These are phyloP conservation scores for Sanguinoderma infundibulare DNA, from an alignment of 1,284 basidiomycete genomes.

Conservation along the genomic window DNA sequence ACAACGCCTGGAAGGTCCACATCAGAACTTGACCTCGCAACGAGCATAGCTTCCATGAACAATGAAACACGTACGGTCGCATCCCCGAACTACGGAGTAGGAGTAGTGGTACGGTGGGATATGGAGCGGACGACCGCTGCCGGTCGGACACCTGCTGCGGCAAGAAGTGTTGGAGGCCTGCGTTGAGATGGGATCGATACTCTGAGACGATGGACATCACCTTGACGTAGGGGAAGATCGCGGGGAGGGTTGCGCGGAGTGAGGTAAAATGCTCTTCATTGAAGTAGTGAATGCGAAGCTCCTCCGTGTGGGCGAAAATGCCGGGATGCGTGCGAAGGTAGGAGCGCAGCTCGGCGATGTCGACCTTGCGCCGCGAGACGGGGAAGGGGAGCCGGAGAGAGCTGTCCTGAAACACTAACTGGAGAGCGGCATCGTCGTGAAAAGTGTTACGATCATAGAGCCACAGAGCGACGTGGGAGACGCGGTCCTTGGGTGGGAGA, in stretches of 20 bases:
- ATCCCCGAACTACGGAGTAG: constrained; percentile 99
- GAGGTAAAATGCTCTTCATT: neutral
- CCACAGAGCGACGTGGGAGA: neutral
- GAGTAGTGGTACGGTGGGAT: constrained; percentile 99
- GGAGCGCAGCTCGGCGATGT: neutral
- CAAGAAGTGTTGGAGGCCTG: neutral
- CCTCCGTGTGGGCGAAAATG: neutral
- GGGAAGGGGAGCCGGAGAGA: neutral
- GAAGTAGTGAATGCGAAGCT: neutral
- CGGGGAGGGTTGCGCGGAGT: neutral
- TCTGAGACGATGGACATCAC: neutral
- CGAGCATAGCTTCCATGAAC: constrained; percentile 1
- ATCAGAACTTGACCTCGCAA: constrained; percentile 1
- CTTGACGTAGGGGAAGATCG: neutral
- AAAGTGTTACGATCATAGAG: neutral
- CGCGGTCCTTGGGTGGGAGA: neutral
- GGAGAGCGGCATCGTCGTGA: too few species aligned
- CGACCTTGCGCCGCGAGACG: neutral
- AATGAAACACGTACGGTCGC: constrained; percentile 75
- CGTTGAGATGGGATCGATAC: neutral
- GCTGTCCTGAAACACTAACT: neutral
- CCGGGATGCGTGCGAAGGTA: neutral
- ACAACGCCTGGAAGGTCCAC: constrained; percentile 72
- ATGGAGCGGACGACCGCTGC: too few species aligned
- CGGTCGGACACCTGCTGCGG: neutral